Conservation (phyloP, 139 green algal species). For the Volvox reticuliferus region DNA sequence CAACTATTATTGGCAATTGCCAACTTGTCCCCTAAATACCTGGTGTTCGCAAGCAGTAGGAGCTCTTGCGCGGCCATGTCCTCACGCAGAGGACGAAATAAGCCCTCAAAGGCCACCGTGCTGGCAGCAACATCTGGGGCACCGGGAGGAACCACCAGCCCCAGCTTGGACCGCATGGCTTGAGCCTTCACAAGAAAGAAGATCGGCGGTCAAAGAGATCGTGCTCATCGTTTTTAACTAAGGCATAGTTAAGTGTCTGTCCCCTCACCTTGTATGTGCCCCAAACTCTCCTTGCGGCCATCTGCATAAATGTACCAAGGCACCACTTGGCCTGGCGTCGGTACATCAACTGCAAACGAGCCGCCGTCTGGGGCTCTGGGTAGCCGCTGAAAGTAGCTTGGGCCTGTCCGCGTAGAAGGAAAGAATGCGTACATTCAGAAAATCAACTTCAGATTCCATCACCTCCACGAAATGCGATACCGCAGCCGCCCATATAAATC, state of each 20-base stretch:
- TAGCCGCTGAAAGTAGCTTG: not conserved
- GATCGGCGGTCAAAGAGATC: too few relatives aligned
- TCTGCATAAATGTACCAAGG: not conserved
- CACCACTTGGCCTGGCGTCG: slow-evolving; percentile 30
- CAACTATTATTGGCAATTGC: too few relatives aligned
- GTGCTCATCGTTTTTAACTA: too few relatives aligned
- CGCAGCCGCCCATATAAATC: too few relatives aligned
- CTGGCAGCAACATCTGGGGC: not conserved
- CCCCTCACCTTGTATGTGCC: slow-evolving; percentile 21
- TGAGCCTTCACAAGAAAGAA: slow-evolving; percentile 6
- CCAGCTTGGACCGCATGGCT: slow-evolving; percentile 1
- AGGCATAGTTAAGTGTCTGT: too few relatives aligned
- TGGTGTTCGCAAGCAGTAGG: not conserved
- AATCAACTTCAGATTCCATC: too few relatives aligned
- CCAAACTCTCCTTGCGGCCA: not conserved
- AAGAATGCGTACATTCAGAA: not conserved
- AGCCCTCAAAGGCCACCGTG: not conserved
- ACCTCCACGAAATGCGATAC: too few relatives aligned
- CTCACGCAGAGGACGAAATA: not conserved
- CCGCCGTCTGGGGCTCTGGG: not conserved
- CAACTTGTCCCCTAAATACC: too few relatives aligned
- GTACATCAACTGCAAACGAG: not conserved
- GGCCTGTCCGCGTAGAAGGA: not conserved
- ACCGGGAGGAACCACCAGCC: not conserved
- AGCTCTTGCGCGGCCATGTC: not conserved